Percentiles rank a stretch among this genome's conserved stretches.
Conservation (phyloP, 2,329 filamentous ascomycete genomes). For the Aspergillus sp. region DNA sequence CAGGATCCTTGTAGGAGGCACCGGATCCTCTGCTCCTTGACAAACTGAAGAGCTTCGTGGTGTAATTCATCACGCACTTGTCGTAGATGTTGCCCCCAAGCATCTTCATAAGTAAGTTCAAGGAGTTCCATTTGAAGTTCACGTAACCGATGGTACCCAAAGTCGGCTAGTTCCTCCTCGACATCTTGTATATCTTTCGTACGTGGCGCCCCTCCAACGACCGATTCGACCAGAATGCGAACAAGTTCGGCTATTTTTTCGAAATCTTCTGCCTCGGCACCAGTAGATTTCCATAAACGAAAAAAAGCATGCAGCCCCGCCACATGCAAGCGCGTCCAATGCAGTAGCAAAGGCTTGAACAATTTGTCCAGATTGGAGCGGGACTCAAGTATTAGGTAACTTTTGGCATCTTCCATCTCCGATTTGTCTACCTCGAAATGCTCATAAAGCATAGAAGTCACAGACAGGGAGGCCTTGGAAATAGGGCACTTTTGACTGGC, state of each 20-base stretch:
- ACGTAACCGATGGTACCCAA: conserved; percentile 72
- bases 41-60: conserved; percentile 88
- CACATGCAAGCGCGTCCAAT: conserved; percentile 89
- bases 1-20: conserved; percentile 85
- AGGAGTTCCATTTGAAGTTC: conserved; percentile 91
- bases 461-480: conserved; percentile 76
- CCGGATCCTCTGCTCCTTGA: conserved; percentile 92
- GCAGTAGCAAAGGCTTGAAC: conserved; percentile 80
- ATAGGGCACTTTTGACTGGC: conserved; percentile 75
- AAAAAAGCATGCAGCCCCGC: conserved; percentile 83
- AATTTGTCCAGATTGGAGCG: conserved; percentile 76
- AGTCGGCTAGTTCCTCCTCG: conserved; percentile 82
- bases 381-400: conserved; percentile 69
- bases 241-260: conserved; percentile 89
- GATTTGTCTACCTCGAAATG: conserved; percentile 90
- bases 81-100: conserved; percentile 84
- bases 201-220: conserved; percentile 75
- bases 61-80: conserved; percentile 90
- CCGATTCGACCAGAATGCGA: conserved; percentile 82
- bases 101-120: conserved; percentile 86
- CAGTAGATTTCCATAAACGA: conserved; percentile 85
- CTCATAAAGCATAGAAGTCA: conserved; percentile 86
- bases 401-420: conserved; percentile 72
- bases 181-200: conserved; percentile 81
- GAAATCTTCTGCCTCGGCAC: conserved; percentile 80